Conservation (phyloP, 352 stramenopile genomes). For the Globisporangium paddicum region DNA sequence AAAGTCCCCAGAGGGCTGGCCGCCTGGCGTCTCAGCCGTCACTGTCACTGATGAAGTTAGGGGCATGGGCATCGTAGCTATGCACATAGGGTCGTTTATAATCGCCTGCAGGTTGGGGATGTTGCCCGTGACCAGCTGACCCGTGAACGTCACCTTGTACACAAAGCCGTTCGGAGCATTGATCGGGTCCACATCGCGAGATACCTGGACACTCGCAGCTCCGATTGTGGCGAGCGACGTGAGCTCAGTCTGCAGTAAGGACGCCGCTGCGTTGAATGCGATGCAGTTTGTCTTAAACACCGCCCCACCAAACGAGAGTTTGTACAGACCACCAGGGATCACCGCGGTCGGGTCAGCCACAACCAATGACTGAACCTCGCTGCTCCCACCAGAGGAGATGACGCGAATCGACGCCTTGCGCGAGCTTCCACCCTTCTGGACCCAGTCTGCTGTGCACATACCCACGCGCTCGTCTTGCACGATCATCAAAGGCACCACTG, state of each 20-base stretch:
- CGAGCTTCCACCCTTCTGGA: conserved; percentile 30
- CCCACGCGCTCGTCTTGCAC: conserved; percentile 27
- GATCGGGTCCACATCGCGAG: conserved; percentile 32
- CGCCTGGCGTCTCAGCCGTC: conserved; percentile 19
- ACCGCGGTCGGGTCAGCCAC: conserved; percentile 22
- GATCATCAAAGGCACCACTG: conserved; percentile 27
- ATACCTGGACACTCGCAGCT: conserved; percentile 39
- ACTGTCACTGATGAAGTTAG: conserved; percentile 25
- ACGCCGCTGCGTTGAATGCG: conserved; percentile 20
- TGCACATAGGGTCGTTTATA: conserved; percentile 11
- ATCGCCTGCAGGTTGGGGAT: conserved; percentile 24
- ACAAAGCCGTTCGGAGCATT: conserved; percentile 45
- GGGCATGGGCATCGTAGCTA: conserved; percentile 18
- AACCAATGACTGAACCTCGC: conserved; percentile 50
- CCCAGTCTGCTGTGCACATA: conserved; percentile 20
- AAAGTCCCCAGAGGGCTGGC: conserved; percentile 27
- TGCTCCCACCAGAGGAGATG: conserved; percentile 49
- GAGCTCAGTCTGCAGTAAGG: conserved; percentile 24
- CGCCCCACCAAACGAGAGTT: conserved; percentile 43
- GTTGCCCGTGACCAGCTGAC: conserved; percentile 48
- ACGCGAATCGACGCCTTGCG: conserved; percentile 40
- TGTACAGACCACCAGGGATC: conserved; percentile 27
- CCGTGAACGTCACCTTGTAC: conserved; percentile 67
- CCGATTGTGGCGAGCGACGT: conserved; percentile 28
- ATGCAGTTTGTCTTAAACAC: conserved; percentile 28